phyloP scores from a whole-genome alignment of 2,329 filamentous ascomycete species.

The Scleromitrula shiraiana region DNA sequence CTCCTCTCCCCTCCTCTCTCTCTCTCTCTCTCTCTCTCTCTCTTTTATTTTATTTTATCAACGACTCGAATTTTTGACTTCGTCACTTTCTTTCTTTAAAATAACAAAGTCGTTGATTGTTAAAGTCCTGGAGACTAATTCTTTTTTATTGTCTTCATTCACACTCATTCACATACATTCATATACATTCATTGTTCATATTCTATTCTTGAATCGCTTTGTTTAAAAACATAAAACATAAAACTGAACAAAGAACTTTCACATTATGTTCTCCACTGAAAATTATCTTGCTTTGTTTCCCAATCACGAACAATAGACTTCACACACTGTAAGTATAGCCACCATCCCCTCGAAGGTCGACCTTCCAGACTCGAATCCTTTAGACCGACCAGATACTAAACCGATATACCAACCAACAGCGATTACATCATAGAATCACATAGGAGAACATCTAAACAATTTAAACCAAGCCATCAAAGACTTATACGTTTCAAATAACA shows the following conservation, averaged over 20 bases:
- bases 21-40: not conserved
- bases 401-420: conserved; percentile 5
- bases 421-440: not conserved
- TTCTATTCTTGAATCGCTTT: conserved; percentile 8
- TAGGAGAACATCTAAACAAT: not conserved
- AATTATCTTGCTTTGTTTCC: not conserved
- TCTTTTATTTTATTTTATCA: not conserved
- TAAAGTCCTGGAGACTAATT: conserved; percentile 3
- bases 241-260: not conserved
- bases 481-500: not conserved
- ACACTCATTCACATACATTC: not conserved
- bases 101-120: not conserved
- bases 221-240: conserved; percentile 1
- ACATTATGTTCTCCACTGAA: conserved; percentile 1
- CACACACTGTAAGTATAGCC: conserved; percentile 1
- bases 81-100: not conserved
- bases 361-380: not conserved
- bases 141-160: not conserved
- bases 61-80: not conserved
- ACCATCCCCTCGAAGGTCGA: not conserved
- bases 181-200: not conserved
- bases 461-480: not conserved
- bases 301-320: conserved; percentile 1
- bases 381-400: conserved; percentile 2
- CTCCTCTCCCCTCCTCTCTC: not conserved